A percentile compares a stretch with the other conserved stretches of the same genome.
Conservation (phyloP, 805 yeast genomes). For the Torulaspora microellipsoides region DNA sequence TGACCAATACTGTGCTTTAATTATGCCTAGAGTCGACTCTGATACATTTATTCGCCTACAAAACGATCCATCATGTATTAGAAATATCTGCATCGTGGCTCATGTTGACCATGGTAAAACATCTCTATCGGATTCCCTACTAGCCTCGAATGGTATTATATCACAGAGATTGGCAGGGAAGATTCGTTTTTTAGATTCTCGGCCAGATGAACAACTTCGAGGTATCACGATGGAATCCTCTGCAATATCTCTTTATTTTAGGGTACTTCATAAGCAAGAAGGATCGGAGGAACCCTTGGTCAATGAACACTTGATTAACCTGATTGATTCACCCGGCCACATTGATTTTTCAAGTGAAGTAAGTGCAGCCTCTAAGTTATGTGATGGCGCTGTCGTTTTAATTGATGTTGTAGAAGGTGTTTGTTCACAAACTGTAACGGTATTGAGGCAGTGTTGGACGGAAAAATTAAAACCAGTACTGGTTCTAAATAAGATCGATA, state of each 20-base stretch:
- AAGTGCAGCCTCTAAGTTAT: constrained; percentile 88
- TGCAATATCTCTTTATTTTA: constrained; percentile 89
- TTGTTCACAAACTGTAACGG: constrained; percentile 94
- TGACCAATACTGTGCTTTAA: too few species aligned
- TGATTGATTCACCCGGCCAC: constrained; percentile 99
- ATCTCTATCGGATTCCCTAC: constrained; percentile 81
- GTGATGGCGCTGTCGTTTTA: constrained; percentile 94
- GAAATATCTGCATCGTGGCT: constrained; percentile 93
- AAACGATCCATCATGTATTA: constrained; percentile 58
- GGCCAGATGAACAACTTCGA: constrained; percentile 92
- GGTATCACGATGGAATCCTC: constrained; percentile 98
- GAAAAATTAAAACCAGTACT: constrained; percentile 84
- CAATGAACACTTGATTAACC: constrained; percentile 78
- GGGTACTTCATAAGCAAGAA: constrained; percentile 48
- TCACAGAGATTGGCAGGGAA: constrained; percentile 95
- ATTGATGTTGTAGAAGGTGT: constrained; percentile 99
- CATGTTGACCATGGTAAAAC: constrained; percentile 99
- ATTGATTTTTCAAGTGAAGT: constrained; percentile 96
- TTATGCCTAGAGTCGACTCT: constrained; percentile 52
- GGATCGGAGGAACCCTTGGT: constrained; percentile 45
- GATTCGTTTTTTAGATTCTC: constrained; percentile 83
- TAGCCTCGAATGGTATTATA: constrained; percentile 94
- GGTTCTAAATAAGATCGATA: constrained; percentile 87
- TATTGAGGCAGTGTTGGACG: constrained; percentile 90
- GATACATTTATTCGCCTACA: constrained; percentile 65